Base-by-base conservation (phyloP, 177 flowering plant genomes). In the Vitis hybrid region DNA sequence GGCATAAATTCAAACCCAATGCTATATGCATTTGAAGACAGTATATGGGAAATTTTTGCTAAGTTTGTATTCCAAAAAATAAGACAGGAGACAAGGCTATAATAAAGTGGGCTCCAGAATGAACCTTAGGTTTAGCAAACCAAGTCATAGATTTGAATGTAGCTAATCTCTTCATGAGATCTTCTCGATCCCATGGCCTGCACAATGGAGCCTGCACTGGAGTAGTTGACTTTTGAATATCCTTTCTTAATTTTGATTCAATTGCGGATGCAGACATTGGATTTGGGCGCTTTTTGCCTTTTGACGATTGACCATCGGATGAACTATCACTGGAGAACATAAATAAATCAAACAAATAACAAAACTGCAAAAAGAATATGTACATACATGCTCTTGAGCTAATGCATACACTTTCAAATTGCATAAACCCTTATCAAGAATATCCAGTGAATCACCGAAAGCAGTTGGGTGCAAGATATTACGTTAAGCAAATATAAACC, bases 111-210 rank as follows among this genome's bases (percentile, higher is more conserved):
- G 26, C 31, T 11, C 5, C 1, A 51, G 6, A 62, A 29, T 64
- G 53, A 73, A 94, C 99, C 99, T 92, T 85, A 19, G 97, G 97
- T 81, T 91, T 95, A 29, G 89, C 99, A 71, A 95, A 93, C 99
- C 99, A 95, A 15, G 90, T 86, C 91, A 91, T 95, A 50, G 99
- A 87, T 85, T 95, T 95, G 84, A 91, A 95, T 5, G 98, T 92
- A 10, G 94, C 82, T 31, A 91, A 60, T 76, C 98, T 85, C 83
- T 78, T 84, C 79, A 88, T 68, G n/a, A 91, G 84, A 75, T 95
- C 99, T 51, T 82, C 88, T 55, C 97, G 84, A 72, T 90, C 92
- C 99, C 99, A 95, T 7, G 99, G 99, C 66, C 97, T 81, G 74
- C 97, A 95, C 16, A 76, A 2, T 10, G 90, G 89, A 68, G 79